Base-by-base conservation (phyloP, 139 green algal genomes). In the Chloropicon primus region DNA sequence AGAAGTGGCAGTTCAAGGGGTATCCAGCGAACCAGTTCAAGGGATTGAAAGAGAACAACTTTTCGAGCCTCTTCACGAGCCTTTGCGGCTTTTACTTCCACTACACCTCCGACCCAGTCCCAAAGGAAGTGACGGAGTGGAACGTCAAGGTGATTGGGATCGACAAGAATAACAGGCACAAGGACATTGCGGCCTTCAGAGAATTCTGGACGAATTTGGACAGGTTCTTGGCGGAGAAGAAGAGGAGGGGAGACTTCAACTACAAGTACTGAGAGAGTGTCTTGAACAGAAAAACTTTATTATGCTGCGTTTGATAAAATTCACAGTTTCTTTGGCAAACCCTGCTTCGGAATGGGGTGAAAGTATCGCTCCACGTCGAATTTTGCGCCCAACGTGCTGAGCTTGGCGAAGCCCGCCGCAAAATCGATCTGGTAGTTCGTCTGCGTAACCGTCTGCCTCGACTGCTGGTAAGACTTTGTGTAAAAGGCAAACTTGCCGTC, bases 201-300 rank as follows among this genome's bases (percentile, higher is more conserved):
- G 24, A 78, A 3, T 78, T 78, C 21, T 78, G 74, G 74, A 72
- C 24, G 24, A 72, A 62, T 17, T 26, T 78, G 74, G 74, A 78
- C 28, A 21, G n/a, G 28, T 78, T 78, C 21, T 25, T 78, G 71
- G 41, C 41, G 10, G 41, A 62, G 41, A 62, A 62, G 41, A 62
- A 17, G 41, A 62, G 17, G 41, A 62, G 41, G 41, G 41, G 41
- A 17, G 41, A 62, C 41, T 62, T 62, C 17, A 17, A 62, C 10
- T n/a, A n/a, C 17, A 17, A 5, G 41, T 62, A 62, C 41, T 62
- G 41, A 62, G 5, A 62, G 17, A 17, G 41, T 62, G 5, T 5
- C n/a, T n/a, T n/a, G n/a, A n/a, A n/a, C n/a, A n/a, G n/a, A n/a
- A n/a, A n/a, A n/a, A n/a, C n/a, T n/a, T n/a, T n/a, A n/a, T n/a